Evolutionary conservation across 2,329 filamentous ascomycete species (phyloP).

Genomic region (Alternaria sp.): DNA sequence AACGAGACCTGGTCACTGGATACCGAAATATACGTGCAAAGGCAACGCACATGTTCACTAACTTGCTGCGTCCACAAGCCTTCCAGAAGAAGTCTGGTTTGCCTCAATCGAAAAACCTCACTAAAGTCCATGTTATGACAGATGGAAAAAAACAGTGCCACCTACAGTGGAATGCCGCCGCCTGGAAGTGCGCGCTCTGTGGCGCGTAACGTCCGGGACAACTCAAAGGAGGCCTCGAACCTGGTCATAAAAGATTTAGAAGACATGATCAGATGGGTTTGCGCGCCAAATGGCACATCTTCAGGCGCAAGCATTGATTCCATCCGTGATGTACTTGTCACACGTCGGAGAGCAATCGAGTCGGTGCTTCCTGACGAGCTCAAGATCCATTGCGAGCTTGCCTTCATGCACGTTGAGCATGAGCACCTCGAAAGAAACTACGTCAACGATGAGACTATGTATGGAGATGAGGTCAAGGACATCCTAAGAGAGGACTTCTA

Average conservation of each 20-base stretch:
- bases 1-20: conserved; percentile 36
- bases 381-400: conserved; percentile 39
- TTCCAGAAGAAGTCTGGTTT: conserved; percentile 40
- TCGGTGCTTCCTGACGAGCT: conserved; percentile 37
- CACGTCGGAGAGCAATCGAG: conserved; percentile 37
- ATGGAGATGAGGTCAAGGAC: conserved; percentile 41
- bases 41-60: conserved; percentile 32
- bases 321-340: conserved; percentile 41
- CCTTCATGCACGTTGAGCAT: conserved; percentile 50
- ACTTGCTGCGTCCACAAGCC: conserved; percentile 39
- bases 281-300: conserved; percentile 24
- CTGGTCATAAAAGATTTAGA: conserved; percentile 41
- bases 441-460: conserved; percentile 50
- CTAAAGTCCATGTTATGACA: conserved; percentile 33
- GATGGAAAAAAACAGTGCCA: conserved; percentile 15
- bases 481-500: conserved; percentile 49
- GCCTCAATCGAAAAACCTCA: conserved; percentile 28
- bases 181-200: conserved; percentile 34
- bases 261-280: conserved; percentile 34
- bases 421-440: conserved; percentile 47
- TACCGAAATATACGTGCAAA: conserved; percentile 37
- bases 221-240: conserved; percentile 31
- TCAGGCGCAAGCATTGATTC: conserved; percentile 28
- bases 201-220: conserved; percentile 35
- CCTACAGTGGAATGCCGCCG: conserved; percentile 5